These are phyloP conservation scores for Pseudogymnoascus sp. DNA, from an alignment of 2,329 filamentous ascomycete species.

Conservation along the genomic window DNA sequence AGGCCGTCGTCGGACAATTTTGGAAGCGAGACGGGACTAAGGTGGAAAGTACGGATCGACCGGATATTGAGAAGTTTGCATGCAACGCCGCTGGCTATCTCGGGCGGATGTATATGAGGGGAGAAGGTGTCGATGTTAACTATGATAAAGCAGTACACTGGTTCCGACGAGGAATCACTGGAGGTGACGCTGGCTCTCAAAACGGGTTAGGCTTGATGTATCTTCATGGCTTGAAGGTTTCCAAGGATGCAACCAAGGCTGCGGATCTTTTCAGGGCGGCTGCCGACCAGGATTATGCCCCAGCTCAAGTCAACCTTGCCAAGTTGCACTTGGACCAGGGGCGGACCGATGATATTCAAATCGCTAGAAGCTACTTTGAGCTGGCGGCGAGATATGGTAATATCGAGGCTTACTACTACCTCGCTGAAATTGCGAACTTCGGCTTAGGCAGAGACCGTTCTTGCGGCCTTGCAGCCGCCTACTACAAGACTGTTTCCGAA, in stretches of 20 bases:
- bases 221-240: slow-evolving; percentile 57
- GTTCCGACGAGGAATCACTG: slow-evolving; percentile 59
- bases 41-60: slow-evolving; percentile 43
- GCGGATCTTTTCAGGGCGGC: slow-evolving; percentile 58
- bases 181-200: slow-evolving; percentile 59
- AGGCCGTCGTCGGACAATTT: slow-evolving; percentile 57
- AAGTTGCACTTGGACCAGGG: slow-evolving; percentile 65
- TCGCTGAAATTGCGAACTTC: slow-evolving; percentile 60
- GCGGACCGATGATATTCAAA: slow-evolving; percentile 32
- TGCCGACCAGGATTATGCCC: slow-evolving; percentile 59
- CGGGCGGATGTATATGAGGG: slow-evolving; percentile 63
- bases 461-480: slow-evolving; percentile 58
- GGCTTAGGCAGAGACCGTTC: slow-evolving; percentile 59
- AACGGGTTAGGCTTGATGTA: slow-evolving; percentile 66
- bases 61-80: slow-evolving; percentile 55
- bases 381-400: slow-evolving; percentile 59
- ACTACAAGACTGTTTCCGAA: slow-evolving; percentile 57
- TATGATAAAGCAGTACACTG: slow-evolving; percentile 56
- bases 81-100: slow-evolving; percentile 64
- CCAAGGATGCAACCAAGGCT: slow-evolving; percentile 52
- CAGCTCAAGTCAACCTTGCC: slow-evolving; percentile 59
- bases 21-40: slow-evolving; percentile 60
- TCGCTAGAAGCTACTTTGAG: slow-evolving; percentile 61
- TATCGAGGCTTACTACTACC: slow-evolving; percentile 66
- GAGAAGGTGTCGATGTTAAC: slow-evolving; percentile 61